Percentiles rank a stretch among this genome's conserved stretches.
Evolutionary conservation across 257 asterid species (phyloP).

Genomic region (Craterostigma plantagineum): DNA sequence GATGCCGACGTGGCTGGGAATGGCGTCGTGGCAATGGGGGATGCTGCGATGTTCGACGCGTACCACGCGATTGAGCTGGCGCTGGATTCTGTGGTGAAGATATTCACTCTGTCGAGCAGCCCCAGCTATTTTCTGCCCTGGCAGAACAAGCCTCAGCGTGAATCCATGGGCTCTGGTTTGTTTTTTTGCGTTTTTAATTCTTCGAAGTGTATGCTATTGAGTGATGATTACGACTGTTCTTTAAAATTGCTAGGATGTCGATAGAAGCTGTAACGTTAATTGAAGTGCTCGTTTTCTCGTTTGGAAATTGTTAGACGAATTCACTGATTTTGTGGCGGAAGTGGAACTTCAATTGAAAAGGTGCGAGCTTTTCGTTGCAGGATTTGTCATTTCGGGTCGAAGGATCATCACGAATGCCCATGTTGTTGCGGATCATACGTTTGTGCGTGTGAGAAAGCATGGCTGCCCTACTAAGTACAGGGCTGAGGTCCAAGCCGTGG

Average conservation of each 20-base stretch:
- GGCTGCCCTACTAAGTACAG: constrained; percentile 83
- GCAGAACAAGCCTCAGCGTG: constrained; percentile 94
- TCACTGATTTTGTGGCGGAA: too few species aligned
- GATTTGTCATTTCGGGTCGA: constrained; percentile 69
- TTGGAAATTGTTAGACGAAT: too few species aligned
- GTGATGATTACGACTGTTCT: too few species aligned
- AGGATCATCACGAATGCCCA: constrained; percentile 92
- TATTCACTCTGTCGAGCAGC: constrained; percentile 79
- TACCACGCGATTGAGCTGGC: constrained; percentile 69
- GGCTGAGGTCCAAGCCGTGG: constrained; percentile 80
- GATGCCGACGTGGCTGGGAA: constrained; percentile 13
- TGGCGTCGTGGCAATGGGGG: constrained; percentile 9
- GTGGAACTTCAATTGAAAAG: too few species aligned
- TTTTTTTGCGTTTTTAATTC: constrained; percentile 4
- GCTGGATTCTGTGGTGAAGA: constrained; percentile 86
- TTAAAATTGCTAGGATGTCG: neutral
- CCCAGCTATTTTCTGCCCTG: constrained; percentile 87
- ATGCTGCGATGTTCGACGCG: constrained; percentile 21
- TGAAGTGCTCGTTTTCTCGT: too few species aligned
- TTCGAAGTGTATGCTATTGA: constrained; percentile 2
- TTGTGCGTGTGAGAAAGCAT: constrained; percentile 88
- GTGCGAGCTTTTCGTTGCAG: constrained; percentile 11
- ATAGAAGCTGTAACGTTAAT: too few species aligned
- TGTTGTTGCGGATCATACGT: constrained; percentile 95
- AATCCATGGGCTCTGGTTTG: constrained; percentile 85